Evolutionary conservation across 1,284 basidiomycete species (phyloP).

Genomic region (Tilletia walkeri): DNA sequence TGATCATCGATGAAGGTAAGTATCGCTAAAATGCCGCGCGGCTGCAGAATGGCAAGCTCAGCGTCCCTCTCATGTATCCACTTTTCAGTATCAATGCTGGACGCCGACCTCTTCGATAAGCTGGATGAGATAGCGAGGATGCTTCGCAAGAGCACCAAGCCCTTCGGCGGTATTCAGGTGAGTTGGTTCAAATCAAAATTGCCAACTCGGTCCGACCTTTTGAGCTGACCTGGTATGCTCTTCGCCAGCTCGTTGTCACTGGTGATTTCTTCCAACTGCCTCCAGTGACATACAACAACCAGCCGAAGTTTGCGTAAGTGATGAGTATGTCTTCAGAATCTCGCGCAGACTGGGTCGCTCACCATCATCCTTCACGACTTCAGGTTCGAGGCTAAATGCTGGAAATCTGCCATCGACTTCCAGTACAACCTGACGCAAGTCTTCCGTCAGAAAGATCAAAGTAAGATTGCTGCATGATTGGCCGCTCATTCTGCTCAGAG

Average conservation of each 20-base stretch:
- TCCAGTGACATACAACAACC: conserved; percentile 67
- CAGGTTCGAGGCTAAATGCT: conserved; percentile 83
- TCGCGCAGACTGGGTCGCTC: conserved; percentile 35
- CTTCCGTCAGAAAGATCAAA: conserved; percentile 67
- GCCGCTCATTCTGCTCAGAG: conserved; percentile 22
- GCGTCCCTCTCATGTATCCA: neutral
- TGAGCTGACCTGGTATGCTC: neutral
- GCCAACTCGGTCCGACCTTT: no score
- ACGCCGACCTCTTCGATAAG: conserved; percentile 87
- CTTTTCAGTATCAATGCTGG: conserved; percentile 76
- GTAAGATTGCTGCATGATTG: conserved; percentile 30
- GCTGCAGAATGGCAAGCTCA: neutral
- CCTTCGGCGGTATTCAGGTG: conserved; percentile 81
- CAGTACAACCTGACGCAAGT: conserved; percentile 86
- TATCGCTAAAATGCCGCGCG: conserved; percentile 16
- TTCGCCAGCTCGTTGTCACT: conserved; percentile 74
- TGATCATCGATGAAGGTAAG: conserved; percentile 92
- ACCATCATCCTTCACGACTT: conserved; percentile 59
- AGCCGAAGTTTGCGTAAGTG: neutral
- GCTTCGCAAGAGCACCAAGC: conserved; percentile 63
- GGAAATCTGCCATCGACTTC: conserved; percentile 72
- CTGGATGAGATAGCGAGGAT: conserved; percentile 69
- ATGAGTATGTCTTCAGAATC: neutral
- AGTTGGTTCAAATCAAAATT: neutral
- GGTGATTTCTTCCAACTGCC: conserved; percentile 98